A percentile compares a stretch with the other conserved stretches of the same genome.
phyloP scores from a whole-genome alignment of 306 rosid species.

The Fagus crenata region DNA sequence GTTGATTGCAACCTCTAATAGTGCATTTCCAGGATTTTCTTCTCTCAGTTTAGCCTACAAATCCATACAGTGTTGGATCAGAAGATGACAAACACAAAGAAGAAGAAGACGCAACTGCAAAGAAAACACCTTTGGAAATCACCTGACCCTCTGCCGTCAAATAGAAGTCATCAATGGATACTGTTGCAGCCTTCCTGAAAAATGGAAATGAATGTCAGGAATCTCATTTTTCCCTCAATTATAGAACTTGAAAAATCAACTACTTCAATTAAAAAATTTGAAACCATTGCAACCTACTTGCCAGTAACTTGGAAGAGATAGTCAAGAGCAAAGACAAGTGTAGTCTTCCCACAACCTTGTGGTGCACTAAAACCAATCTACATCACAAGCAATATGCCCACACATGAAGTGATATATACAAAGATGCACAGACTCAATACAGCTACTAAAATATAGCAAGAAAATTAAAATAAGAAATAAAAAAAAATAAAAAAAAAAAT shows the following conservation, averaged over 20 bases:
- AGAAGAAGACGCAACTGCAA: constrained; percentile 1
- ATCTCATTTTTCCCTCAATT: constrained; percentile 14
- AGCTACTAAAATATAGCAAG: neutral
- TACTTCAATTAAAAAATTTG: constrained; percentile 3
- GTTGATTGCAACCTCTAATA: constrained; percentile 70
- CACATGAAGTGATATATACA: neutral
- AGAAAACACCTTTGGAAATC: constrained; percentile 22
- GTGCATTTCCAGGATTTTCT: constrained; percentile 71
- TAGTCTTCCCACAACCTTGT: constrained; percentile 98
- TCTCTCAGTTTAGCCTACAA: constrained; percentile 75
- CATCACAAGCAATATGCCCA: constrained; percentile 21
- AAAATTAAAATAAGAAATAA: neutral
- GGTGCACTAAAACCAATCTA: constrained; percentile 99
- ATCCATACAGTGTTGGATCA: constrained; percentile 37
- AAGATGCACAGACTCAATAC: neutral
- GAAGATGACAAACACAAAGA: constrained; percentile 8
- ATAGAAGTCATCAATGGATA: constrained; percentile 93
- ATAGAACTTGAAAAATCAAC: constrained; percentile 17
- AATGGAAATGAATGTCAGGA: constrained; percentile 28
- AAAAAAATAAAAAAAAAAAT: neutral
- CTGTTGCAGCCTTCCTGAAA: constrained; percentile 81
- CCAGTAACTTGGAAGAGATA: constrained; percentile 63
- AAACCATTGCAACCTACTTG: constrained; percentile 43
- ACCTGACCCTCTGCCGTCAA: constrained; percentile 88
- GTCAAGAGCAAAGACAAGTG: constrained; percentile 89